Conservation (phyloP, 1,139 yeast genomes). For the Taiozyma onychis region DNA sequence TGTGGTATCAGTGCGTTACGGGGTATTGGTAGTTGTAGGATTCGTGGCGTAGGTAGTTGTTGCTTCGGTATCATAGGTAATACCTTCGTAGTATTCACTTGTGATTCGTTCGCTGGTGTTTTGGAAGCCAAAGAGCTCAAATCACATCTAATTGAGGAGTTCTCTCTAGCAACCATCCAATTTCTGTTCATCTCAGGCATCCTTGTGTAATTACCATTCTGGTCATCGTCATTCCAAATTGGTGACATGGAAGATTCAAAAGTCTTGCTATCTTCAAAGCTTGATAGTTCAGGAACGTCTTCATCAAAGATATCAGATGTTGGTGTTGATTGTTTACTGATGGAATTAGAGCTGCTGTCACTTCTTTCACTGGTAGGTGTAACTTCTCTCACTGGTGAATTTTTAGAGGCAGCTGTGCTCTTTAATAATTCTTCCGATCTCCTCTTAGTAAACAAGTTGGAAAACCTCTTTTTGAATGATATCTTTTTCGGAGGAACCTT, state of each 20-base stretch:
- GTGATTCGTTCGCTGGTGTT: not conserved
- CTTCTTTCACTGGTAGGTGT: not conserved
- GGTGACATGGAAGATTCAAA: conserved; percentile 22
- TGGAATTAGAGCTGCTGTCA: not conserved
- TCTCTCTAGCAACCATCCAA: conserved; percentile 18
- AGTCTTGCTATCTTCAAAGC: conserved; percentile 14
- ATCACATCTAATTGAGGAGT: conserved; percentile 15
- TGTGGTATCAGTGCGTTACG: not conserved
- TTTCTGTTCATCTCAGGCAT: conserved; percentile 5
- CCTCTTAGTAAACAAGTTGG: conserved; percentile 9
- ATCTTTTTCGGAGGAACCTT: conserved; percentile 2
- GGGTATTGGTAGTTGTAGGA: not conserved
- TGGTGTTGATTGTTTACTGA: not conserved
- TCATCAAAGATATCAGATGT: conserved; percentile 2
- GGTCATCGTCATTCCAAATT: conserved; percentile 15
- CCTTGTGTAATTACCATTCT: not conserved
- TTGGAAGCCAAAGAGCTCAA: not conserved
- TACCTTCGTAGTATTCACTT: not conserved
- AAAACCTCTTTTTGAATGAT: conserved; percentile 14
- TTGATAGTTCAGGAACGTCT: conserved; percentile 11
- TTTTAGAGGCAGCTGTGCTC: not conserved
- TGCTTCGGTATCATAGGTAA: not conserved
- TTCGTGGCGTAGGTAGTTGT: not conserved
- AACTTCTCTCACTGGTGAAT: not conserved
- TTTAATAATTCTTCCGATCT: not conserved